Evolutionary conservation across 352 stramenopile genomes (phyloP).

Genomic region (Phytophthora constricta): DNA sequence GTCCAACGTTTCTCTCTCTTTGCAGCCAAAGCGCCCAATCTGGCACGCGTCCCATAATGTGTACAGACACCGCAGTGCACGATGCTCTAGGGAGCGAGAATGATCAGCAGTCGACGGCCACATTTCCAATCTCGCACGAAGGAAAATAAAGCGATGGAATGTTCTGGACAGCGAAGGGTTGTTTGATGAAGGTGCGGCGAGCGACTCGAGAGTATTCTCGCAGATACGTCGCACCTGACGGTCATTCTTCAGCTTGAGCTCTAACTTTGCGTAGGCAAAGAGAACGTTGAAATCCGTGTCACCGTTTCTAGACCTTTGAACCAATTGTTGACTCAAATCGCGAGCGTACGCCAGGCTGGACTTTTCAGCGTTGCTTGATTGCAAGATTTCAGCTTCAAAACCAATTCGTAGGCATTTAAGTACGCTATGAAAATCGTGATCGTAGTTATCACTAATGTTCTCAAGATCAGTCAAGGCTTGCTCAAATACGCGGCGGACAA

Average conservation of each 20-base stretch:
- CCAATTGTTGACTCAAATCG: conserved; percentile 46
- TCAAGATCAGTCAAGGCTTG: conserved; percentile 37
- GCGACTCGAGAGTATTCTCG: conserved; percentile 54
- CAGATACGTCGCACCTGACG: conserved; percentile 61
- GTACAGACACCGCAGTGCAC: conserved; percentile 39
- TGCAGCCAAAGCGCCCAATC: conserved; percentile 6
- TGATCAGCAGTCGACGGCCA: conserved; percentile 23
- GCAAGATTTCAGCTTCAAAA: conserved; percentile 45
- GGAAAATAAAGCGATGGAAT: conserved; percentile 67
- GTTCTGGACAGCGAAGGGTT: conserved; percentile 10
- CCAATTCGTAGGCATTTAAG: conserved; percentile 63
- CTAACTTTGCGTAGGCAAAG: conserved; percentile 61
- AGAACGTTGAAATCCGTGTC: conserved; percentile 39
- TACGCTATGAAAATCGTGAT: conserved; percentile 8
- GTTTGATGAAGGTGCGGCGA: conserved; percentile 11
- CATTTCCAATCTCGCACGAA: conserved; percentile 48
- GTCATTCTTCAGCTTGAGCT: conserved; percentile 50
- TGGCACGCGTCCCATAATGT: conserved; percentile 49
- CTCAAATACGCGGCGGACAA: conserved; percentile 47
- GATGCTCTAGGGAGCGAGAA: conserved; percentile 5
- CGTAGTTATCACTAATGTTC: conserved; percentile 4
- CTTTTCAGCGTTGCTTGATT: background rate
- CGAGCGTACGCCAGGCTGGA: conserved; percentile 25
- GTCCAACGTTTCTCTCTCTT: conserved; percentile 42
- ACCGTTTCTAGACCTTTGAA: conserved; percentile 7